A percentile compares a stretch with the other conserved stretches of the same genome.
Evolutionary conservation across 306 rosid genomes (phyloP).

Genomic region (Begonia fuchsioides): DNA sequence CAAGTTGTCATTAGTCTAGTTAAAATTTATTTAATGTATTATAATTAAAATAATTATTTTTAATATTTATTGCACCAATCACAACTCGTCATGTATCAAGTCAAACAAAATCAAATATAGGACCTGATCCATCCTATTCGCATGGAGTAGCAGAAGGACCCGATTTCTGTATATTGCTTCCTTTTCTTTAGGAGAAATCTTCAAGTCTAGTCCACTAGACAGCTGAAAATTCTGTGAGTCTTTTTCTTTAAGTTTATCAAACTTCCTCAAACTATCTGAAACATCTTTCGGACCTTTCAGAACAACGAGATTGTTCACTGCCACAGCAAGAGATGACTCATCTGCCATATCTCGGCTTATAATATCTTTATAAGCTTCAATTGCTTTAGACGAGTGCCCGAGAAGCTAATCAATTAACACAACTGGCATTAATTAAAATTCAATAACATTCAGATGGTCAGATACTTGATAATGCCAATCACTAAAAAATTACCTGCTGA

Average conservation of each 20-base stretch:
- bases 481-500: conserved; percentile 45
- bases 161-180: conserved; percentile 77
- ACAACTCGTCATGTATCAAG: no score
- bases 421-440: conserved; percentile 15
- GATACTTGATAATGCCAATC: background rate
- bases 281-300: conserved; percentile 83
- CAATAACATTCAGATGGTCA: conserved; percentile 7
- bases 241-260: conserved; percentile 76
- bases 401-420: conserved; percentile 52
- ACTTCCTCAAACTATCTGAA: conserved; percentile 83
- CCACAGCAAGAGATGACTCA: conserved; percentile 78
- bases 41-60: no score
- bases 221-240: conserved; percentile 59
- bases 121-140: conserved; percentile 89
- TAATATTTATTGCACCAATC: no score
- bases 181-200: conserved; percentile 55
- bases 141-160: conserved; percentile 79
- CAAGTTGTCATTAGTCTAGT: no score
- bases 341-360: conserved; percentile 71
- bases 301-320: conserved; percentile 75
- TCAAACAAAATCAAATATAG: conserved; percentile 1
- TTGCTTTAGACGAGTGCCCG: conserved; percentile 60
- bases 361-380: conserved; percentile 44
- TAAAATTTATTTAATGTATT: no score
- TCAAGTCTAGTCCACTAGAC: conserved; percentile 53